Evolutionary conservation across 768 basidiomycete genomes (phyloP).

Genomic region (Termitomyces sp.): DNA sequence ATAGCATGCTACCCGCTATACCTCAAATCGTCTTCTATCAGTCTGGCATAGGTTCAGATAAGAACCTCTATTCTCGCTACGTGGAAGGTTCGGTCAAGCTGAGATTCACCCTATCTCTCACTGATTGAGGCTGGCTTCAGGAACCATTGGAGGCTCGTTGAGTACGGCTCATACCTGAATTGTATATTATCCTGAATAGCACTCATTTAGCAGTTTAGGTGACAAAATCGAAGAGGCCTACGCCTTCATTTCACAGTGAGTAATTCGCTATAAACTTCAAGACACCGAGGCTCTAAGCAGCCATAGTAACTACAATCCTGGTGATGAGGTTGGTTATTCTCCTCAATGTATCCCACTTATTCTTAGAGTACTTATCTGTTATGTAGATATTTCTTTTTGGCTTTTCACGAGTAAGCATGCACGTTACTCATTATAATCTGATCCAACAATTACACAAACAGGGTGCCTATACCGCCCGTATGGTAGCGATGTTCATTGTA

Average conservation of each 20-base stretch:
- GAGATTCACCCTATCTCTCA: neutral
- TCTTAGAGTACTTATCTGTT: neutral
- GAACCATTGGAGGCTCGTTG: constrained; percentile 57
- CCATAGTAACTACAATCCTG: constrained; percentile 60
- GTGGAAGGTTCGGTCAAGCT: constrained; percentile 3
- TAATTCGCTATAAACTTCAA: constrained; percentile 2
- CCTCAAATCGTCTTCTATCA: constrained; percentile 65
- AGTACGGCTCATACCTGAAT: constrained; percentile 29
- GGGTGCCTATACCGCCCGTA: constrained; percentile 76
- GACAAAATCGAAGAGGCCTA: constrained; percentile 78
- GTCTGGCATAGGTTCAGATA: constrained; percentile 53
- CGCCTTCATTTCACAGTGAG: constrained; percentile 77
- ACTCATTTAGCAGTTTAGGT: constrained; percentile 25
- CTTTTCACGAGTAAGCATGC: constrained; percentile 55
- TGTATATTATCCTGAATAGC: neutral
- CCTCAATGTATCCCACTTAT: neutral
- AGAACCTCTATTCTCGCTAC: constrained; percentile 52
- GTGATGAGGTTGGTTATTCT: constrained; percentile 54
- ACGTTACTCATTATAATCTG: neutral
- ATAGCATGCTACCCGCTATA: constrained; percentile 28
- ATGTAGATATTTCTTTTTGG: constrained; percentile 71
- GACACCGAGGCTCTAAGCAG: neutral
- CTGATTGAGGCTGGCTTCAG: constrained; percentile 26
- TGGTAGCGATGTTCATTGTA: constrained; percentile 69
- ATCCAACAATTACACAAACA: constrained; percentile 19